Percentiles rank a stretch among this genome's conserved stretches.
Evolutionary conservation across 768 basidiomycete genomes (phyloP).

Genomic region (Agaricus blazei): DNA sequence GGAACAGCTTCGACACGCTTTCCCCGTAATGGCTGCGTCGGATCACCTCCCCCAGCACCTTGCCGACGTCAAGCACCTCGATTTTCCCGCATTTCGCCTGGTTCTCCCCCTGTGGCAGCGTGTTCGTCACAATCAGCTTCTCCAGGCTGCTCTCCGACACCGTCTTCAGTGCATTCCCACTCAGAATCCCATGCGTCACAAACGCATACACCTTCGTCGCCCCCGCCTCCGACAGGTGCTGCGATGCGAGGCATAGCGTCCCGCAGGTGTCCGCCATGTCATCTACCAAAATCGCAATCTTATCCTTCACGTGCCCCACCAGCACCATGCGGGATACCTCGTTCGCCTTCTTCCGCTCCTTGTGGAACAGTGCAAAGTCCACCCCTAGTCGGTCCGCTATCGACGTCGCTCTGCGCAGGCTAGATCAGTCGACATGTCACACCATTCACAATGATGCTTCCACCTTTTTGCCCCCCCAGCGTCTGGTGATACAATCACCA

Average conservation of each 20-base stretch:
- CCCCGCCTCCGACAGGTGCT: conserved; percentile 85
- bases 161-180: conserved; percentile 77
- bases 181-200: conserved; percentile 95
- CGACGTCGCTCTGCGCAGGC: conserved; percentile 75
- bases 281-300: conserved; percentile 92
- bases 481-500: conserved; percentile 96
- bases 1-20: conserved; percentile 83
- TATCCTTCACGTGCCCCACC: conserved; percentile 89
- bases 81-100: conserved; percentile 69
- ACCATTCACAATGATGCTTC: conserved; percentile 14
- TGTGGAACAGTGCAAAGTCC: conserved; percentile 98
- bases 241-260: conserved; percentile 88
- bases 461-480: conserved; percentile 98
- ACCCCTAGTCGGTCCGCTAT: conserved; percentile 95
- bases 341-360: conserved; percentile 96
- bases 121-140: conserved; percentile 98
- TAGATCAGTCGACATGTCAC: conserved; percentile 6
- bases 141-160: conserved; percentile 74
- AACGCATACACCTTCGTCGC: conserved; percentile 83
- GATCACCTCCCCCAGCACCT: conserved; percentile 94
- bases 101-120: conserved; percentile 85
- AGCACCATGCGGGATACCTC: conserved; percentile 93
- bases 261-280: conserved; percentile 99
- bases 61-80: conserved; percentile 92
- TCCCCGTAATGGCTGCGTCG: conserved; percentile 96